phyloP scores from a whole-genome alignment of 495 filamentous ascomycete species.

The Cercophora sp. region DNA sequence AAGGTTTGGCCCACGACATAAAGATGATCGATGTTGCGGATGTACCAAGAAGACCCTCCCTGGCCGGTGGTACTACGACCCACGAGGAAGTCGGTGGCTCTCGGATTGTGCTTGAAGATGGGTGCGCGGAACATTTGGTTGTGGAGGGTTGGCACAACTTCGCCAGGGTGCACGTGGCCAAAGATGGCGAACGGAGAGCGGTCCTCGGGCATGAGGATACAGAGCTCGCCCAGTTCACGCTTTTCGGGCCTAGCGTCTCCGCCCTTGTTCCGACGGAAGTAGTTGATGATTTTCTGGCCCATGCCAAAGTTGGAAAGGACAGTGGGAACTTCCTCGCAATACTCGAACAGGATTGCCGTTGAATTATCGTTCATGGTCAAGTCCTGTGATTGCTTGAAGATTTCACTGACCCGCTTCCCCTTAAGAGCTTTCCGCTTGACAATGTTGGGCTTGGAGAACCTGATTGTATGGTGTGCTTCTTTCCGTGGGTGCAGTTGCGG shows the following conservation, averaged over 20 bases:
- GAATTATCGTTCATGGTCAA: slow-evolving; percentile 86
- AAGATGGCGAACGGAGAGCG: slow-evolving; percentile 94
- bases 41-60: slow-evolving; percentile 67
- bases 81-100: slow-evolving; percentile 82
- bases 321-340: slow-evolving; percentile 88
- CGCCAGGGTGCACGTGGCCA: slow-evolving; percentile 83
- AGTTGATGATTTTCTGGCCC: slow-evolving; percentile 92
- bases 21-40: slow-evolving; percentile 85
- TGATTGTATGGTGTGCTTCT: slow-evolving; percentile 47
- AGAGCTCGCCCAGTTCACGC: slow-evolving; percentile 71
- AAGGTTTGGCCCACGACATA: slow-evolving; percentile 88
- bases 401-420: slow-evolving; percentile 66
- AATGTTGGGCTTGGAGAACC: slow-evolving; percentile 56
- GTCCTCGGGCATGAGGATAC: slow-evolving; percentile 84
- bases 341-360: slow-evolving; percentile 80
- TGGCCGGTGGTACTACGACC: slow-evolving; percentile 71
- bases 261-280: slow-evolving; percentile 82
- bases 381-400: slow-evolving; percentile 71
- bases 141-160: slow-evolving; percentile 82
- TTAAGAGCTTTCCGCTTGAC: slow-evolving; percentile 79
- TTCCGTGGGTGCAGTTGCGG: slow-evolving; percentile 60
- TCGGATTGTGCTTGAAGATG: slow-evolving; percentile 79
- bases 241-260: slow-evolving; percentile 58
- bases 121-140: slow-evolving; percentile 95
- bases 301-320: slow-evolving; percentile 95